These are phyloP conservation scores for Ganoderma sinense DNA, from an alignment of 1,284 basidiomycete genomes.

Conservation along the genomic window DNA sequence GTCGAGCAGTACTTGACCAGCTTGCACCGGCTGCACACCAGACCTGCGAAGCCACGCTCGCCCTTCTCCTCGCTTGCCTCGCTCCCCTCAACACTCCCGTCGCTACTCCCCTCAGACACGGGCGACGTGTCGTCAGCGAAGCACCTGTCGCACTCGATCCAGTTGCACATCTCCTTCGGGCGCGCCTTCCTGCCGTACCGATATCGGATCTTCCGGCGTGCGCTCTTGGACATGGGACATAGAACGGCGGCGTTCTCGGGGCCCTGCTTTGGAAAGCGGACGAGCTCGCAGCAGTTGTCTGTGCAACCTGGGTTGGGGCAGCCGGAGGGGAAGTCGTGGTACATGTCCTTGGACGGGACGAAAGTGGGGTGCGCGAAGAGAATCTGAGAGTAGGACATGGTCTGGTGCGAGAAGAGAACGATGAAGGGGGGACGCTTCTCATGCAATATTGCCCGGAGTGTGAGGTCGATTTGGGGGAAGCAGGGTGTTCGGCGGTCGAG, in stretches of 20 bases:
- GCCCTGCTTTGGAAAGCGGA: constrained; percentile 73
- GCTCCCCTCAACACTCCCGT: constrained; percentile 55
- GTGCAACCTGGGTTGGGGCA: constrained; percentile 79
- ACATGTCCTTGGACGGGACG: constrained; percentile 75
- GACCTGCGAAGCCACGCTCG: constrained; percentile 44
- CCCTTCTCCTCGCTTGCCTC: constrained; percentile 44
- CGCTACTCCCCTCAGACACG: constrained; percentile 39
- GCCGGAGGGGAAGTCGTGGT: constrained; percentile 76
- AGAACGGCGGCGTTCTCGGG: constrained; percentile 65
- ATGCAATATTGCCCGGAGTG: constrained; percentile 72
- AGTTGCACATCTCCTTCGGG: constrained; percentile 75
- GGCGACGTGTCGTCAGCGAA: constrained; percentile 55
- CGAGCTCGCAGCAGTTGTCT: constrained; percentile 78
- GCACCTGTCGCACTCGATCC: constrained; percentile 73
- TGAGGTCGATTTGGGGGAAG: constrained; percentile 80
- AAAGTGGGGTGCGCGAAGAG: constrained; percentile 74
- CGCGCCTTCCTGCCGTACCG: constrained; percentile 54
- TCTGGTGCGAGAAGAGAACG: constrained; percentile 78
- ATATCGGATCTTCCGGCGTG: constrained; percentile 45
- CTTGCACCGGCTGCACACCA: constrained; percentile 76
- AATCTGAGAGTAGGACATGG: constrained; percentile 80
- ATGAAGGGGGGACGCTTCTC: constrained; percentile 78
- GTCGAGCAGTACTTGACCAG: constrained; percentile 77
- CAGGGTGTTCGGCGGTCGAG: constrained; percentile 72
- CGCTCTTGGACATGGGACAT: constrained; percentile 50